These are phyloP conservation scores for Aspergillus saccharolyticus DNA, from an alignment of 495 filamentous ascomycete species.

Conservation along the genomic window DNA sequence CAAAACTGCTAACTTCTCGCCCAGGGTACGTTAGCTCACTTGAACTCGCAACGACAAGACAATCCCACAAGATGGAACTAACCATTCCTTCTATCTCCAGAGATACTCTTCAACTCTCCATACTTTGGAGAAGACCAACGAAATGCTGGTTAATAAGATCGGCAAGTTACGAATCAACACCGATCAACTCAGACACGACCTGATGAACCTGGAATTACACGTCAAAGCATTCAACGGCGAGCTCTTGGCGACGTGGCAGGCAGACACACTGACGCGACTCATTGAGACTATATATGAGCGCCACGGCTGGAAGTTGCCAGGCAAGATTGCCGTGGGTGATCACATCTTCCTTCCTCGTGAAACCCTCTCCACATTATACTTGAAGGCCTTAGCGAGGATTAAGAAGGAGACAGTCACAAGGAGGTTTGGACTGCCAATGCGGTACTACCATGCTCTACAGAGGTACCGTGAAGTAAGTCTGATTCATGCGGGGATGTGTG, in stretches of 20 bases:
- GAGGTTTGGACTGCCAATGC: slow-evolving; percentile 24
- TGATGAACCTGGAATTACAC: slow-evolving; percentile 26
- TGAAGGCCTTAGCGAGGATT: slow-evolving; percentile 25
- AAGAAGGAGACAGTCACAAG: slow-evolving; percentile 17
- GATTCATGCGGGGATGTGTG: background rate
- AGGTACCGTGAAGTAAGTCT: slow-evolving; percentile 31
- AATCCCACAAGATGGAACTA: background rate
- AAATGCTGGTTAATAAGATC: slow-evolving; percentile 21
- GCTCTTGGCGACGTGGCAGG: slow-evolving; percentile 33
- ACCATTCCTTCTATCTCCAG: slow-evolving; percentile 2
- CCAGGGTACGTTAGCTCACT: slow-evolving; percentile 9
- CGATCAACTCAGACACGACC: slow-evolving; percentile 24
- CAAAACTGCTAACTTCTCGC: slow-evolving; percentile 1
- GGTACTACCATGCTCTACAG: slow-evolving; percentile 27
- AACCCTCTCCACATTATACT: slow-evolving; percentile 22
- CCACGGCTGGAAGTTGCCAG: slow-evolving; percentile 22
- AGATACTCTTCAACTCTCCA: slow-evolving; percentile 15
- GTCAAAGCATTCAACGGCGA: slow-evolving; percentile 27
- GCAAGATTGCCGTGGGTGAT: slow-evolving; percentile 19
- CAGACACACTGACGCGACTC: slow-evolving; percentile 36
- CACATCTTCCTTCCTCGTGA: slow-evolving; percentile 17
- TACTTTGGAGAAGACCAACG: slow-evolving; percentile 23
- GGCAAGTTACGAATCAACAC: slow-evolving; percentile 19
- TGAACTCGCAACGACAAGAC: background rate
- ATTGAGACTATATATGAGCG: slow-evolving; percentile 31